Conservation (phyloP, 768 basidiomycete genomes). For the Panellus pusillus region DNA sequence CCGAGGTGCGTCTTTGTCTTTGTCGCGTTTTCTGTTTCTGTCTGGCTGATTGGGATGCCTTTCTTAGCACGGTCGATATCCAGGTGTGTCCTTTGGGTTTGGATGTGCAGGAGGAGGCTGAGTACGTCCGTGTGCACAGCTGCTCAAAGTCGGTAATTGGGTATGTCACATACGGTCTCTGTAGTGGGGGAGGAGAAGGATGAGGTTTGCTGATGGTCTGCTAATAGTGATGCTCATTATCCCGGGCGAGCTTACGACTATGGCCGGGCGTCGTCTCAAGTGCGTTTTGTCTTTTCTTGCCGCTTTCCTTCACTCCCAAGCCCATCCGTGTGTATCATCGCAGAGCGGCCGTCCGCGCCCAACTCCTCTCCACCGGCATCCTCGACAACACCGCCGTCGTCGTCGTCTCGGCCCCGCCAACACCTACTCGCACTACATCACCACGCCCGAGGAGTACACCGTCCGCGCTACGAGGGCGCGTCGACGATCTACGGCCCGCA, state of each 20-base stretch:
- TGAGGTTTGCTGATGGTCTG: neutral
- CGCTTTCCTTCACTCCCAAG: constrained; percentile 22
- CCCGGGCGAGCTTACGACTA: constrained; percentile 80
- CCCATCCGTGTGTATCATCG: neutral
- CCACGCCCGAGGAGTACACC: constrained; percentile 71
- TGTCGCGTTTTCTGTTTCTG: too few relatives aligned
- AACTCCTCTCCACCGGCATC: constrained; percentile 62
- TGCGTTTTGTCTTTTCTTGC: constrained; percentile 40
- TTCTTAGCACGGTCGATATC: constrained; percentile 68
- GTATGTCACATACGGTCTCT: too few relatives aligned
- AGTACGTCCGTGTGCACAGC: constrained; percentile 27
- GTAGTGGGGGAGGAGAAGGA: too few relatives aligned
- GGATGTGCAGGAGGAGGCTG: neutral
- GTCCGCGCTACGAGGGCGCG: constrained; percentile 78
- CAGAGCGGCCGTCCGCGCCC: constrained; percentile 67
- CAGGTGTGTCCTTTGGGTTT: constrained; percentile 37
- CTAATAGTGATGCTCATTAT: constrained; percentile 64
- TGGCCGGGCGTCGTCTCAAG: constrained; percentile 78
- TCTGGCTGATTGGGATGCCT: constrained; percentile 8
- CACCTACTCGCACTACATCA: constrained; percentile 73
- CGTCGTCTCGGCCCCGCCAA: constrained; percentile 80
- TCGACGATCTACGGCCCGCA: constrained; percentile 76
- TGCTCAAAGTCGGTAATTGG: constrained; percentile 74
- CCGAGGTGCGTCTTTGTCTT: too few relatives aligned
- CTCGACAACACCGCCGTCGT: constrained; percentile 71